A percentile compares a stretch with the other conserved stretches of the same genome.
phyloP scores from a whole-genome alignment of 192 early-diverging fungal genomes.

The Polychytrium aggregatum region DNA sequence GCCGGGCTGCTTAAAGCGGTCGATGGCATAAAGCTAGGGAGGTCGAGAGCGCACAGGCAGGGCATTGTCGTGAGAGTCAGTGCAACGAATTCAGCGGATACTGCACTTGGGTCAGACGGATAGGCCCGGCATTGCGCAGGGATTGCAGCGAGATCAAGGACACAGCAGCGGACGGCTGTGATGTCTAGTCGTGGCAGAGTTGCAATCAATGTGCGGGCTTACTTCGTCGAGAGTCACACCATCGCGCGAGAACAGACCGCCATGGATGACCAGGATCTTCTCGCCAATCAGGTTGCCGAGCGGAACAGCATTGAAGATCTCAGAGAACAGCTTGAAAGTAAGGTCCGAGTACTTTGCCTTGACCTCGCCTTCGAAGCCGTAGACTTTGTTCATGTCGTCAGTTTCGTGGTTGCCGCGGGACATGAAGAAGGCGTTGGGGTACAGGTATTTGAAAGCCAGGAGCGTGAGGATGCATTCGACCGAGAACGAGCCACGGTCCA shows the following conservation, averaged over 20 bases:
- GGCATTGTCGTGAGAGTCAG: too few relatives aligned
- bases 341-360: conserved; percentile 83
- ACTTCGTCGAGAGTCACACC: conserved; percentile 82
- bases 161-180: background rate
- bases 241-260: conserved; percentile 84
- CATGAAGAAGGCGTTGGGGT: conserved; percentile 74
- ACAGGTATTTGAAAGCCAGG: conserved; percentile 80
- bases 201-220: background rate
- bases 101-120: too few relatives aligned
- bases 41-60: too few relatives aligned
- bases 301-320: conserved; percentile 90
- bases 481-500: conserved; percentile 96
- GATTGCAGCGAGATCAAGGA: background rate
- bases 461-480: conserved; percentile 91
- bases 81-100: too few relatives aligned
- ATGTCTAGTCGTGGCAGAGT: too few relatives aligned
- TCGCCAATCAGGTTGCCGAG: conserved; percentile 81
- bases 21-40: conserved; percentile 59
- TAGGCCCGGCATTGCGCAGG: too few relatives aligned
- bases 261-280: conserved; percentile 94
- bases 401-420: conserved; percentile 98
- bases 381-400: conserved; percentile 97
- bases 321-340: conserved; percentile 91
- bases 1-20: conserved; percentile 73
- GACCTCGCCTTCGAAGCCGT: conserved; percentile 98